These are phyloP conservation scores for Incumbomyces delicatus DNA, from an alignment of 2,329 filamentous ascomycete species.

Conservation along the genomic window DNA sequence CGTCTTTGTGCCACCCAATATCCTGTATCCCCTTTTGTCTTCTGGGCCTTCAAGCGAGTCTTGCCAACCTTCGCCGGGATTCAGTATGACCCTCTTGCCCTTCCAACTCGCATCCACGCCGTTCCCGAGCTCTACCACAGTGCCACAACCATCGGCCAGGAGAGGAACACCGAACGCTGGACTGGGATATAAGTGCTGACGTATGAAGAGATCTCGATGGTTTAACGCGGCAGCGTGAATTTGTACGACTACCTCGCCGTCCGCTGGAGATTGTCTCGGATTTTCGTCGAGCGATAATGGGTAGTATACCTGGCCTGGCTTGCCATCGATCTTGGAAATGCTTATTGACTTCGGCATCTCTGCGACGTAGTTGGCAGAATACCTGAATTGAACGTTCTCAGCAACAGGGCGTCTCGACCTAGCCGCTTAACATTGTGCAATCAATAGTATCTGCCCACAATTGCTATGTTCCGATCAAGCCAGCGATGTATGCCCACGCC, in stretches of 20 bases:
- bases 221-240: slow-evolving; percentile 77
- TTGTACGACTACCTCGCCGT: slow-evolving; percentile 62
- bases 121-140: slow-evolving; percentile 56
- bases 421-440: neutral
- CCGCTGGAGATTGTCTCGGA: slow-evolving; percentile 53
- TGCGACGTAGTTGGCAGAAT: no score
- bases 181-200: slow-evolving; percentile 81
- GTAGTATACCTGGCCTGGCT: slow-evolving; percentile 74
- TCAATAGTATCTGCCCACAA: no score
- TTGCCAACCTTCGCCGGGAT: slow-evolving; percentile 70
- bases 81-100: slow-evolving; percentile 64
- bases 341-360: slow-evolving; percentile 37
- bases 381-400: no score
- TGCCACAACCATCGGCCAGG: slow-evolving; percentile 71
- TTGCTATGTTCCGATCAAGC: no score
- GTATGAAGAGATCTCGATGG: slow-evolving; percentile 90
- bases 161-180: slow-evolving; percentile 70
- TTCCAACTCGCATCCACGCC: slow-evolving; percentile 44
- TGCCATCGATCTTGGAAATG: slow-evolving; percentile 43
- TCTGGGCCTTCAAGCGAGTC: slow-evolving; percentile 65
- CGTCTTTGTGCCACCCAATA: slow-evolving; percentile 59
- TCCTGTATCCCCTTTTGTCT: slow-evolving; percentile 44
- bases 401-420: neutral
- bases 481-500: no score
- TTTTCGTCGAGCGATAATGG: slow-evolving; percentile 46